Conservation (phyloP, 257 asterid genomes). For the Coffea canephora region DNA sequence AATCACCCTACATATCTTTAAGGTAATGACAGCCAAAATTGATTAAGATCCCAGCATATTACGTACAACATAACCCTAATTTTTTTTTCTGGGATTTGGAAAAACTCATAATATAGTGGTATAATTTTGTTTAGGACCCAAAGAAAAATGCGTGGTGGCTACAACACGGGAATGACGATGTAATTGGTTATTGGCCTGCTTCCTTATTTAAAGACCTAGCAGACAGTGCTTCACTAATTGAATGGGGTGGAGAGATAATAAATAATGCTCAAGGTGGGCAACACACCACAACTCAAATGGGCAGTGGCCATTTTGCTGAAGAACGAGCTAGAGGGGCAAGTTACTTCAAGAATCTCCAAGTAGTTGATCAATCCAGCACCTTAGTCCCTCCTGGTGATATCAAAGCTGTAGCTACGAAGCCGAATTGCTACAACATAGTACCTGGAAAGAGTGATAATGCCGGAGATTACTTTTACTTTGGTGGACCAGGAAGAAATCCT, state of each 20-base stretch:
- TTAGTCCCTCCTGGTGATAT: constrained; percentile 1
- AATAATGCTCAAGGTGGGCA: constrained; percentile 6
- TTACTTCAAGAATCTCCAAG: constrained; percentile 10
- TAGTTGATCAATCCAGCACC: constrained; percentile 12
- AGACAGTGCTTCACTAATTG: constrained; percentile 69
- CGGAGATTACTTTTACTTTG: no score
- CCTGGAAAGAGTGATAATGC: no score
- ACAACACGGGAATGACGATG: constrained; percentile 63
- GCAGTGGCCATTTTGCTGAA: constrained; percentile 25
- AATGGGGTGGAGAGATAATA: constrained; percentile 42
- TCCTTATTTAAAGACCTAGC: constrained; percentile 53
- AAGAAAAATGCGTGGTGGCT: constrained; percentile 87
- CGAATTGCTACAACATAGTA: constrained; percentile 38
- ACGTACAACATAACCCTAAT: no score
- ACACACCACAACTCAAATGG: constrained; percentile 28
- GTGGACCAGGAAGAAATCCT: no score
- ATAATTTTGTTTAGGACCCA: constrained; percentile 50
- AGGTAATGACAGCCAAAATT: constrained; percentile 12
- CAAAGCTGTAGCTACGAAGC: background rate
- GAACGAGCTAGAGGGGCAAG: constrained; percentile 15
- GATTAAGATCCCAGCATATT: no score
- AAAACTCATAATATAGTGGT: no score
- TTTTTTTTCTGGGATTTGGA: no score
- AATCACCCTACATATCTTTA: constrained; percentile 21
- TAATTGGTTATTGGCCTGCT: constrained; percentile 81